Evolutionary conservation across 495 filamentous ascomycete genomes (phyloP), one percentile per base, ranked within the genome.

Genomic region (Penicillium herquei): DNA sequence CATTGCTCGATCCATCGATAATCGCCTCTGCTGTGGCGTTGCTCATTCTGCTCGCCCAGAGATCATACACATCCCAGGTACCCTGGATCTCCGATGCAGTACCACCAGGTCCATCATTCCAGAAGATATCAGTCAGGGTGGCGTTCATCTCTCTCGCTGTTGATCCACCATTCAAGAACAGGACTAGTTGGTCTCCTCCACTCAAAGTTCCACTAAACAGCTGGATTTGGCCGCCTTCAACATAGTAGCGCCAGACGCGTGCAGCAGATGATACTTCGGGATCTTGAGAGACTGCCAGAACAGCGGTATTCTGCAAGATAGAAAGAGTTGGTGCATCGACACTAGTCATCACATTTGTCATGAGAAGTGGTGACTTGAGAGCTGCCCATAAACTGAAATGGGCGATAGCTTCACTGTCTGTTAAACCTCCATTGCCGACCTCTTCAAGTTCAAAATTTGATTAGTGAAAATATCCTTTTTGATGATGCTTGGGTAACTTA

Each of bases 351-450:
- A 70, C 62, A 51, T 66, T 67, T 35, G 55, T 69, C 70, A 74
- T 70, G 26, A 74, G 63, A 2, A 74, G 58, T 3, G 71, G 69
- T 8, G 68, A 71, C 55, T 73, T 73, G 17, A 68, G 41, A 6
- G 66, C 51, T 6, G 70, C 70, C 70, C 70, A 74, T 40, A 74
- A 63, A 34, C 54, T 64, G 57, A 74, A 69, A 42, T 70, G 76
- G 14, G 57, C 58, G 32, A 64, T 59, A 12, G 69, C 67, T 51
- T 74, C 66, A 5, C 68, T 70, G 32, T 78, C 69, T 8, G 72
- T 80, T 52, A 88, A 70, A 6, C 72, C 76, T 14, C 74, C 75
- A 50, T 86, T 87, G 18, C 86, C 86, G 45, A 88, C 80, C 65
- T 87, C 85, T 50, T 63, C 45, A 76, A 79, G 80, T 21, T 17